Percentiles rank a stretch among this genome's conserved stretches.
These are phyloP conservation scores for Viola pubescens DNA, from an alignment of 441 rosid genomes.

Conservation along the genomic window DNA sequence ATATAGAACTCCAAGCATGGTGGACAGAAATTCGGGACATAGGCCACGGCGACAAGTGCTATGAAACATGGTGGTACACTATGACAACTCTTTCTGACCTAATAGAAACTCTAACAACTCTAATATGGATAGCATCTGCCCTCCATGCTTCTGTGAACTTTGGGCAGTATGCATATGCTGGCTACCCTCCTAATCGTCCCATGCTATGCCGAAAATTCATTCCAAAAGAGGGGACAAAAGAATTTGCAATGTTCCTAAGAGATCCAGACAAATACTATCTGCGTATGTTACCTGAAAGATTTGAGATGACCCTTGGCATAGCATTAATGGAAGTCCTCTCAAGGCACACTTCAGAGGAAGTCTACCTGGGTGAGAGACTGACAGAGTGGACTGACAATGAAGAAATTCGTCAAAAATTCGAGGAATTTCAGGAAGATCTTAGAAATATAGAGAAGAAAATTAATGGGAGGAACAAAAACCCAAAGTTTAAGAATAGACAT, in stretches of 20 bases:
- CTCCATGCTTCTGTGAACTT: slow-evolving; percentile 56
- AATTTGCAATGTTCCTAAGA: slow-evolving; percentile 42
- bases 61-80: slow-evolving; percentile 52
- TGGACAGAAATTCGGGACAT: slow-evolving; percentile 53
- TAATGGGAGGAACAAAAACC: slow-evolving; percentile 34
- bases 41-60: slow-evolving; percentile 63
- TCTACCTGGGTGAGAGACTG: slow-evolving; percentile 44
- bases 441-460: slow-evolving; percentile 35
- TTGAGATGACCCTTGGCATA: slow-evolving; percentile 35
- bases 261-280: slow-evolving; percentile 55
- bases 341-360: slow-evolving; percentile 45
- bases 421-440: slow-evolving; percentile 34
- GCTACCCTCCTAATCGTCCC: slow-evolving; percentile 57
- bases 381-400: slow-evolving; percentile 40
- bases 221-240: slow-evolving; percentile 46
- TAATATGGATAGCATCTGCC: slow-evolving; percentile 61
- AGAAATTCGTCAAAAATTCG: slow-evolving; percentile 32
- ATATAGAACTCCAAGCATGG: slow-evolving; percentile 76
- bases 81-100: slow-evolving; percentile 35
- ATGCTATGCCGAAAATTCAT: slow-evolving; percentile 38
- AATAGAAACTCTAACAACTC: slow-evolving; percentile 39
- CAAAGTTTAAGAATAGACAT: slow-evolving; percentile 39
- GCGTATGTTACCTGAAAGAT: slow-evolving; percentile 48
- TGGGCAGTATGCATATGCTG: slow-evolving; percentile 55
- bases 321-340: slow-evolving; percentile 50